Percentiles rank a stretch among this genome's conserved stretches.
Evolutionary conservation across 257 asterid genomes (phyloP).

Genomic region (Rhazya stricta): DNA sequence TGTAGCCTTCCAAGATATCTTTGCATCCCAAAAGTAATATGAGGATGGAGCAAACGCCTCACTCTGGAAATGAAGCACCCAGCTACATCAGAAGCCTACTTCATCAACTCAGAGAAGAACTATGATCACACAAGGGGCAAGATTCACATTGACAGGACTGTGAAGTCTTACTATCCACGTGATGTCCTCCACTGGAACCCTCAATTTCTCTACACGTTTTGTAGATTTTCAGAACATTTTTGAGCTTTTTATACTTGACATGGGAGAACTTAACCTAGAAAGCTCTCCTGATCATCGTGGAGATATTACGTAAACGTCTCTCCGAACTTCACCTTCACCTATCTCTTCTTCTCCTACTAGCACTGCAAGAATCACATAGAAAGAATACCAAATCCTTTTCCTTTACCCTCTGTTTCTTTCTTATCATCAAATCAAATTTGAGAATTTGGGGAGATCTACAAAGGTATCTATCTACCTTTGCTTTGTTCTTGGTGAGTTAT

Average conservation of each 20-base stretch:
- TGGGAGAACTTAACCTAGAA: conserved; percentile 45
- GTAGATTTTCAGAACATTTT: conserved; percentile 71
- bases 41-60: conserved; percentile 66
- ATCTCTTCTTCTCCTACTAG: not conserved
- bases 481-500: not conserved
- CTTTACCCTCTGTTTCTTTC: not conserved
- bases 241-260: conserved; percentile 78
- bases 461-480: not conserved
- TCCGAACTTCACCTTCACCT: conserved; percentile 61
- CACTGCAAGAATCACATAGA: no score
- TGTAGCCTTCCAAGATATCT: conserved; percentile 39
- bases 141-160: conserved; percentile 34
- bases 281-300: conserved; percentile 52
- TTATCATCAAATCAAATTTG: not conserved
- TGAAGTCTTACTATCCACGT: conserved; percentile 16
- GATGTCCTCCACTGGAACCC: conserved; percentile 28
- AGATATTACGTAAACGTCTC: conserved; percentile 61
- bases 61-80: conserved; percentile 80
- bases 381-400: not conserved
- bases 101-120: conserved; percentile 69
- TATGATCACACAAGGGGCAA: conserved; percentile 67
- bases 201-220: conserved; percentile 38
- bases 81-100: conserved; percentile 70
- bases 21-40: conserved; percentile 46
- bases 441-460: not conserved